Evolutionary conservation across 345 rosid genomes (phyloP).

Genomic region (Mercurialis annua): DNA sequence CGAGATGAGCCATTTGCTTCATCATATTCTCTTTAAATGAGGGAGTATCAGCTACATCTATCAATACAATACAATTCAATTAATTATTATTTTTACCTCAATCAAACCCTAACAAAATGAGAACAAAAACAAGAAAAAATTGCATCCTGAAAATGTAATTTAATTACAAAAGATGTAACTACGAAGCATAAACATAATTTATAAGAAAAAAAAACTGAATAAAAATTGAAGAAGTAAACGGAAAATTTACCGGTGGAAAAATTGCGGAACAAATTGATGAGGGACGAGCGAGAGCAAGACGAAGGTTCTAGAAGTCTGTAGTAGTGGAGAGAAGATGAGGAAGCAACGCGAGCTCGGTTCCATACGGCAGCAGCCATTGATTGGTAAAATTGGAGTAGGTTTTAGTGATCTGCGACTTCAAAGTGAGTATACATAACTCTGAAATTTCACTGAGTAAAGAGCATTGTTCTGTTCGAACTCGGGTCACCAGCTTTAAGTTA

Average conservation of each 20-base stretch:
- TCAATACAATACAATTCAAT: not conserved
- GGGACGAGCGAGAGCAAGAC: not conserved
- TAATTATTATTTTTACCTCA: not conserved
- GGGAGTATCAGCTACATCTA: slow-evolving; percentile 27
- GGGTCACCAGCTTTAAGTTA: too few relatives aligned
- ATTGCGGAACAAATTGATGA: not conserved
- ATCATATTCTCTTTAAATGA: slow-evolving; percentile 52
- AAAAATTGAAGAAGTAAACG: not conserved
- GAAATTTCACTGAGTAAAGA: too few relatives aligned
- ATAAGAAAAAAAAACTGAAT: not conserved
- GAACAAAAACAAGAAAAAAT: not conserved
- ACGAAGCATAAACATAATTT: not conserved
- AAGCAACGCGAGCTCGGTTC: slow-evolving; percentile 18
- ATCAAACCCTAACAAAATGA: too few relatives aligned
- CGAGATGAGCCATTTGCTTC: slow-evolving; percentile 61
- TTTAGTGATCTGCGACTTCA: too few relatives aligned
- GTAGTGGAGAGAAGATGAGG: slow-evolving; percentile 7
- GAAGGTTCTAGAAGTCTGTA: slow-evolving; percentile 15
- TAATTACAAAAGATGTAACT: not conserved
- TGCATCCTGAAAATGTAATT: not conserved
- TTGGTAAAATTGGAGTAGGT: too few relatives aligned
- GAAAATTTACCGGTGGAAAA: slow-evolving; percentile 21
- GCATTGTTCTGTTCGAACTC: too few relatives aligned
- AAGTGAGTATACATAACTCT: too few relatives aligned
- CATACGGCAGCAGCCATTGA: slow-evolving; percentile 27